Evolutionary conservation across 805 yeast species (phyloP), one percentile per base, ranked within the genome.

Genomic region (Kuraishia cidri): DNA sequence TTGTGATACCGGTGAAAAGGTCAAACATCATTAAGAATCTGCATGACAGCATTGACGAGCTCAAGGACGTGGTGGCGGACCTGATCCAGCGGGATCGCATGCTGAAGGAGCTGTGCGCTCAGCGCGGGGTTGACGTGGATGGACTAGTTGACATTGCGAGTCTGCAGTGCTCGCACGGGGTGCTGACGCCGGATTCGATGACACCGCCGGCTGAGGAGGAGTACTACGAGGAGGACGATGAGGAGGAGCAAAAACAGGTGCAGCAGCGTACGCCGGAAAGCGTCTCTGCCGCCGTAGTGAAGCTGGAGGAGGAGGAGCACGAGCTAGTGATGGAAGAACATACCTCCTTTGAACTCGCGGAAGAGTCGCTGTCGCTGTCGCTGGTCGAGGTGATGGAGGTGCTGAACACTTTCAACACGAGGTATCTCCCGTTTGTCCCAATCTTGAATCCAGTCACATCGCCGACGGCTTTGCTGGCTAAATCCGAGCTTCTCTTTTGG

Each of bases 1-100:
- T 68, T 13, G 72, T 77, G 10, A 59, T 65, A 9, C 72, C 73
- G 3, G 69, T 74, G 2, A 72, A 71, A 38, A 48, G 75, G 34
- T 55, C 69, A 11, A 59, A 56, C 30, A 58, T 62, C 30, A 56
- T 62, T 37, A 57, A 53, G 30, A 47, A 52, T 29, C 37, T 62
- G 13, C 48, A 53, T 24, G 46, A 50, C 7, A 56, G 47, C 31
- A 52, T 62, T 10, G 44, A 47, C 36, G 44, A 42, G n/a, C 43
- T 58, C 33, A 49, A 53, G 37, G 25, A 8, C 15, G 34, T 44
- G 25, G 62, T 58, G 4, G 52, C 54, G 33, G 31, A 31, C 10
- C 43, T 58, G 29, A 39, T 56, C 4, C 17, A 32, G n/a, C 46
- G 43, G 26, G 60, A 58, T 27, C 28, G 41, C 6, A 22, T 36